These are phyloP conservation scores for Penicillium paradoxum DNA, from an alignment of 495 filamentous ascomycete species.

Conservation along the genomic window DNA sequence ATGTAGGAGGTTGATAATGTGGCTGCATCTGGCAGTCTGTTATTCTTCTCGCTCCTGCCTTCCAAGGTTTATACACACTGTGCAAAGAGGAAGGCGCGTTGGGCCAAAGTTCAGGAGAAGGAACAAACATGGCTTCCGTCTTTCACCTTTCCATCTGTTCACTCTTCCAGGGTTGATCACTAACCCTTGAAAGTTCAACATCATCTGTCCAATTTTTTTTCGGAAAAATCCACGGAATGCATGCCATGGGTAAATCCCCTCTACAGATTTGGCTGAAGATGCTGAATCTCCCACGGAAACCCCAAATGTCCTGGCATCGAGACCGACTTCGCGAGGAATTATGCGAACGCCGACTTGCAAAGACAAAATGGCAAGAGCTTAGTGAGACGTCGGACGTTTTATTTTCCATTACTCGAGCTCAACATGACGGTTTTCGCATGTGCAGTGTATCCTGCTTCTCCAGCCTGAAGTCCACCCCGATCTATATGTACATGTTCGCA, in stretches of 20 bases:
- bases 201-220: neutral
- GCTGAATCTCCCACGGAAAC: slow-evolving; percentile 36
- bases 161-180: no score
- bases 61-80: no score
- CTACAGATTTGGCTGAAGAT: slow-evolving; percentile 33
- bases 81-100: neutral
- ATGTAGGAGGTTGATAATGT: no score
- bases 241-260: neutral
- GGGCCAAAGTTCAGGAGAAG: neutral
- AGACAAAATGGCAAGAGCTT: slow-evolving; percentile 32
- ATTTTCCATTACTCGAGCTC: slow-evolving; percentile 45
- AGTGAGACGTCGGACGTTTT: slow-evolving; percentile 53
- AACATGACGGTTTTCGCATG: slow-evolving; percentile 34
- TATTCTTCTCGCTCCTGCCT: no score
- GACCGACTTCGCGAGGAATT: slow-evolving; percentile 45
- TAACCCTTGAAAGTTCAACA: no score
- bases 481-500: slow-evolving; percentile 47
- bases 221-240: neutral
- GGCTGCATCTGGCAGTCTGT: no score
- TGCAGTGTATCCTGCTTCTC: slow-evolving; percentile 29
- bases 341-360: slow-evolving; percentile 33
- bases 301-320: slow-evolving; percentile 40
- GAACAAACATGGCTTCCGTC: no score
- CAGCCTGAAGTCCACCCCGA: slow-evolving; percentile 19
- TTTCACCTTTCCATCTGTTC: no score